A percentile compares a stretch with the other conserved stretches of the same genome.
Conservation (phyloP, 2,329 filamentous ascomycete genomes). For the Magnaporthiopsis poae region DNA sequence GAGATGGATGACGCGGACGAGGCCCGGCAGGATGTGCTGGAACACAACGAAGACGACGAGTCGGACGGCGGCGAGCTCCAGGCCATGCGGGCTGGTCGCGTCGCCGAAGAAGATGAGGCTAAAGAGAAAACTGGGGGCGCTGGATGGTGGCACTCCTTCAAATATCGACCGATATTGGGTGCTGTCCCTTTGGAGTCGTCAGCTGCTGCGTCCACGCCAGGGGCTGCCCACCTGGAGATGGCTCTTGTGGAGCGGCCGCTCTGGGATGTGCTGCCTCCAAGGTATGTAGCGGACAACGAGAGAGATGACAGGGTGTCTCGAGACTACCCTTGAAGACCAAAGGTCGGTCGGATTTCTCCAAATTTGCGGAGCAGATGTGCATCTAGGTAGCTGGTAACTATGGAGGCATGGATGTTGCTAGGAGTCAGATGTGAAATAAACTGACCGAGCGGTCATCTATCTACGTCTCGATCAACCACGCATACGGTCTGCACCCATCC, state of each 20-base stretch:
- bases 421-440: background rate
- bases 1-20: conserved; percentile 23
- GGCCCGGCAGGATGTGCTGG: conserved; percentile 21
- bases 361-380: background rate
- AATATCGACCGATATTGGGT: conserved; percentile 88
- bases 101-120: conserved; percentile 19
- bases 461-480: background rate
- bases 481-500: background rate
- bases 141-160: conserved; percentile 71
- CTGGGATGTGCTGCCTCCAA: conserved; percentile 68
- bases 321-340: conserved; percentile 1
- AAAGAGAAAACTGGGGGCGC: background rate
- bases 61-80: conserved; percentile 21
- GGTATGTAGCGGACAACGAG: conserved; percentile 53
- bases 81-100: conserved; percentile 26
- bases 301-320: conserved; percentile 28
- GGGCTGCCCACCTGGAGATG: conserved; percentile 51
- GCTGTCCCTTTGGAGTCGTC: conserved; percentile 35
- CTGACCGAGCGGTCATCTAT: background rate
- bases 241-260: conserved; percentile 78
- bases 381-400: background rate
- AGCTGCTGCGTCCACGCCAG: conserved; percentile 11
- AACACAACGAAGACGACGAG: conserved; percentile 24
- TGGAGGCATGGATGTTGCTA: background rate
- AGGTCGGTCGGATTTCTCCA: background rate